Percentiles rank a stretch among this genome's conserved stretches.
phyloP scores from a whole-genome alignment of 2,329 filamentous ascomycete species.

The Sarocladiaceae sp. region DNA sequence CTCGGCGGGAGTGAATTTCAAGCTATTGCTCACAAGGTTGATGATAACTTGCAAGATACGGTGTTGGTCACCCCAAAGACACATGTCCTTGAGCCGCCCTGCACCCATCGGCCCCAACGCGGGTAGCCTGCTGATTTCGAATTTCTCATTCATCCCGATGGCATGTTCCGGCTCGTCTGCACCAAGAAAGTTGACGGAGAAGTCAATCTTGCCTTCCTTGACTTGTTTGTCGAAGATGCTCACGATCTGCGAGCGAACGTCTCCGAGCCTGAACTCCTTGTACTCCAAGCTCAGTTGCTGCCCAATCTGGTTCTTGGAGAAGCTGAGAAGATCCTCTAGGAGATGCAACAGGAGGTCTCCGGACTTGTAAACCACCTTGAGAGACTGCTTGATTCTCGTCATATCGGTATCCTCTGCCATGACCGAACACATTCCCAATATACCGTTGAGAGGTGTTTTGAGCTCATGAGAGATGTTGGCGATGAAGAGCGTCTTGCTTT shows the following conservation, averaged over 20 bases:
- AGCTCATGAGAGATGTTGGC: constrained; percentile 86
- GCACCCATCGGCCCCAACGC: constrained; percentile 58
- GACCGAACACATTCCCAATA: constrained; percentile 87
- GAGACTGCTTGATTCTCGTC: constrained; percentile 68
- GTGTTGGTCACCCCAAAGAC: constrained; percentile 87
- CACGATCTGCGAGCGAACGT: constrained; percentile 73
- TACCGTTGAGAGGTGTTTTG: constrained; percentile 92
- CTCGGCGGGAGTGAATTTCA: constrained; percentile 80
- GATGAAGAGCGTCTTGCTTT: constrained; percentile 96
- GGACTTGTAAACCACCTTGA: constrained; percentile 74
- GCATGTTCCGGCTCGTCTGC: constrained; percentile 21
- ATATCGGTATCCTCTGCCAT: constrained; percentile 89
- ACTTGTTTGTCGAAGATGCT: constrained; percentile 90
- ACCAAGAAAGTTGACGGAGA: constrained; percentile 61
- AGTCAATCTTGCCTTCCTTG: constrained; percentile 67
- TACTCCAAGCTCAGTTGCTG: constrained; percentile 77
- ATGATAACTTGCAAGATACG: constrained; percentile 89
- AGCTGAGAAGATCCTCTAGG: constrained; percentile 82
- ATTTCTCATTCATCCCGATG: constrained; percentile 21
- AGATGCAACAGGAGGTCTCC: constrained; percentile 76
- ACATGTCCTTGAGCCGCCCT: constrained; percentile 74
- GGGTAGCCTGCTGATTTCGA: constrained; percentile 34
- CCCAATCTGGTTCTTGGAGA: constrained; percentile 91
- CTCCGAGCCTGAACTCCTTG: constrained; percentile 76
- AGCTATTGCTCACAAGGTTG: constrained; percentile 83